A percentile compares a stretch with the other conserved stretches of the same genome.
Conservation (phyloP, 2,329 filamentous ascomycete genomes). For the Cadophora sp. region DNA sequence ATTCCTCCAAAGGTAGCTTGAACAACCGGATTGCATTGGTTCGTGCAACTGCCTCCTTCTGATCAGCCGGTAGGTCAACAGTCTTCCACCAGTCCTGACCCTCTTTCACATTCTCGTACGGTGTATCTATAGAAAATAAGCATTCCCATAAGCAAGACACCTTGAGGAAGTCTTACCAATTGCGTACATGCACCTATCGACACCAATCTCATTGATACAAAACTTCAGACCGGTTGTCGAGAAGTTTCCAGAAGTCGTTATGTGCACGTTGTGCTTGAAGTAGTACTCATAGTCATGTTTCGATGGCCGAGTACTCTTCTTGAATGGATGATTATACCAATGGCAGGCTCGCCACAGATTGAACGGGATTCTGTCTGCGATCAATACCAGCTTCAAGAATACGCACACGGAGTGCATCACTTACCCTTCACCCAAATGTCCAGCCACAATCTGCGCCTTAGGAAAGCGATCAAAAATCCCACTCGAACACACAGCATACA, state of each 20-base stretch:
- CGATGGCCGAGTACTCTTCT: slow-evolving; percentile 50
- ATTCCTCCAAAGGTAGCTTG: slow-evolving; percentile 35
- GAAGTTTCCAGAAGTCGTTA: slow-evolving; percentile 64
- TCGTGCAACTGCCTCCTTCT: slow-evolving; percentile 28
- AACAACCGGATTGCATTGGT: slow-evolving; percentile 31
- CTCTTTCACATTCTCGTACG: slow-evolving; percentile 55
- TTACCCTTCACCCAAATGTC: slow-evolving; percentile 56
- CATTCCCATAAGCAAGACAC: background rate
- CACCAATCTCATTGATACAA: slow-evolving; percentile 55
- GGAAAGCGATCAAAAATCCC: slow-evolving; percentile 58
- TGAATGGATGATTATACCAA: slow-evolving; percentile 58
- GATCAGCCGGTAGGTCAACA: slow-evolving; percentile 24
- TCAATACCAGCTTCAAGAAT: slow-evolving; percentile 3
- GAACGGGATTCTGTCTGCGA: slow-evolving; percentile 48
- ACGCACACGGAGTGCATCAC: background rate
- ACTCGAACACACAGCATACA: slow-evolving; percentile 58
- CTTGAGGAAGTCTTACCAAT: slow-evolving; percentile 25
- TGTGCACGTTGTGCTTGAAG: slow-evolving; percentile 61
- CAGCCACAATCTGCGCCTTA: slow-evolving; percentile 54
- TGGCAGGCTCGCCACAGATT: slow-evolving; percentile 58
- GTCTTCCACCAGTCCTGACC: slow-evolving; percentile 50
- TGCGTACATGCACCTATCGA: slow-evolving; percentile 55
- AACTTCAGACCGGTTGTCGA: slow-evolving; percentile 59
- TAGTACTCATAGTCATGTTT: slow-evolving; percentile 57
- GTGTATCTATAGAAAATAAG: slow-evolving; percentile 58